Evolutionary conservation across 768 basidiomycete species (phyloP).

Genomic region (Phylloporus sp.): DNA sequence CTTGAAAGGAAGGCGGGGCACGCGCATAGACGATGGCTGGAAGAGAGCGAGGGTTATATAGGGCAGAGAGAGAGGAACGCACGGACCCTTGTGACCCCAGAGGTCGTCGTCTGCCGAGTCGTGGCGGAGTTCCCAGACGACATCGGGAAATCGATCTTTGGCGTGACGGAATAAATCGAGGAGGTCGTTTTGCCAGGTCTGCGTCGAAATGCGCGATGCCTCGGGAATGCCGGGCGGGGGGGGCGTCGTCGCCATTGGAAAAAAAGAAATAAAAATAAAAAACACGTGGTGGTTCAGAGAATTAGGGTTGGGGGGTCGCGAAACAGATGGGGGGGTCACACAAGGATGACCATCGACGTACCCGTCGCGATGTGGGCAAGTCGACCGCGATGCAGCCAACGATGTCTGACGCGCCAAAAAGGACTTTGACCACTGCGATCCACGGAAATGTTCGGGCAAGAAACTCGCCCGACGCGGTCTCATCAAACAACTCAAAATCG

Average conservation of each 20-base stretch:
- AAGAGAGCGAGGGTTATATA: neutral
- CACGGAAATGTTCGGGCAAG: conserved; percentile 82
- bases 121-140: conserved; percentile 85
- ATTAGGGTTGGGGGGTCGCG: conserved; percentile 25
- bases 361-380: conserved; percentile 97
- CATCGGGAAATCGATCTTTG: conserved; percentile 94
- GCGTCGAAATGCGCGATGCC: conserved; percentile 62
- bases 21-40: conserved; percentile 92
- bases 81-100: conserved; percentile 93
- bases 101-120: conserved; percentile 51
- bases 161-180: conserved; percentile 70
- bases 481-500: conserved; percentile 78
- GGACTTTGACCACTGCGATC: conserved; percentile 99
- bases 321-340: too few relatives aligned
- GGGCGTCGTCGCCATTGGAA: conserved; percentile 27
- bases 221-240: conserved; percentile 39
- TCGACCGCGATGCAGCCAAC: neutral
- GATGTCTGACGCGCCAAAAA: too few relatives aligned
- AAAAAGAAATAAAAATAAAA: too few relatives aligned
- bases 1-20: conserved; percentile 88
- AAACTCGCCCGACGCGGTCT: conserved; percentile 82
- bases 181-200: conserved; percentile 78
- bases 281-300: conserved; percentile 32
- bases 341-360: conserved; percentile 37
- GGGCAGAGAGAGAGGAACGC: neutral